Conservation (phyloP, 495 filamentous ascomycete genomes). For the Aspergillus panamensis region DNA sequence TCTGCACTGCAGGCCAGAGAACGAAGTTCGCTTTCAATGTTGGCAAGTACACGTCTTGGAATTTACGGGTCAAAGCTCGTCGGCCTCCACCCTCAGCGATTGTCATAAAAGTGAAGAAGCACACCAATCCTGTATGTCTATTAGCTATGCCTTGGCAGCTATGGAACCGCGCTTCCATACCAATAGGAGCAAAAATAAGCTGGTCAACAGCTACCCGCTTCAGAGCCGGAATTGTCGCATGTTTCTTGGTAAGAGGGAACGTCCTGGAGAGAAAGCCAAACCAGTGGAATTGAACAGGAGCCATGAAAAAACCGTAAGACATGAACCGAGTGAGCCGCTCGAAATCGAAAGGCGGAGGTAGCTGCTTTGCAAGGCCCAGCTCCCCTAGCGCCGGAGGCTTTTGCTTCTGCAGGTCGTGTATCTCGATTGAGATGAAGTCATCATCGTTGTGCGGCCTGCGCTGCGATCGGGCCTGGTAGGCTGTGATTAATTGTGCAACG, state of each 20-base stretch:
- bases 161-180: conserved; percentile 40
- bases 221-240: conserved; percentile 69
- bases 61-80: conserved; percentile 75
- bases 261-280: conserved; percentile 78
- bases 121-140: conserved; percentile 59
- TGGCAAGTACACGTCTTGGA: conserved; percentile 89
- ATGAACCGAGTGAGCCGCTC: conserved; percentile 91
- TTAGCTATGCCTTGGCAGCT: conserved; percentile 9
- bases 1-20: conserved; percentile 93
- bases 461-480: conserved; percentile 64
- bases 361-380: conserved; percentile 59
- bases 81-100: conserved; percentile 88
- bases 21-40: conserved; percentile 95
- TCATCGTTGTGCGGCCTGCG: conserved; percentile 59
- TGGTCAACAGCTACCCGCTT: conserved; percentile 93
- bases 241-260: conserved; percentile 80
- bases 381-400: conserved; percentile 65
- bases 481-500: conserved; percentile 87
- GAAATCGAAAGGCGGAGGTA: conserved; percentile 89
- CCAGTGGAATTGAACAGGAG: conserved; percentile 96
- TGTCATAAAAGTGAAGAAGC: conserved; percentile 97
- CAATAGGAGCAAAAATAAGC: conserved; percentile 89
- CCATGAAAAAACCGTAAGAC: conserved; percentile 93
- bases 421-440: conserved; percentile 80
- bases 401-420: conserved; percentile 84